Percentiles rank a stretch among this genome's conserved stretches.
These are phyloP conservation scores for Geranium incanum DNA, from an alignment of 441 rosid species.

Conservation along the genomic window DNA sequence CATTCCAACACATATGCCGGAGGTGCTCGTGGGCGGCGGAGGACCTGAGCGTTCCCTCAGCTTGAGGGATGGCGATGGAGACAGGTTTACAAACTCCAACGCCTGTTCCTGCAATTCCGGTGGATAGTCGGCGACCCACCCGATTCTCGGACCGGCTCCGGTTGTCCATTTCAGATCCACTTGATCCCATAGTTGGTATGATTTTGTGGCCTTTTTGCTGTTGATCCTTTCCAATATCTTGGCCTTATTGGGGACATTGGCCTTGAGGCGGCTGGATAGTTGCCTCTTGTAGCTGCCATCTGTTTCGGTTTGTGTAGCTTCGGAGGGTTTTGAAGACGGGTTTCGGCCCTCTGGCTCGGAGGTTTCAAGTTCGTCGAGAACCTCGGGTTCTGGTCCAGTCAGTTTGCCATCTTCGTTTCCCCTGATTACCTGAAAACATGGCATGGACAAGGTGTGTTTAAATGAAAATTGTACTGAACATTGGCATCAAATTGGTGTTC, in stretches of 20 bases:
- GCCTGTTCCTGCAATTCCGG: slow-evolving; percentile 62
- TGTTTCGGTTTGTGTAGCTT: slow-evolving; percentile 20
- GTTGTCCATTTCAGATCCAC: slow-evolving; percentile 73
- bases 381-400: slow-evolving; percentile 1
- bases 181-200: slow-evolving; percentile 74
- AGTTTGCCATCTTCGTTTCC: slow-evolving; percentile 48
- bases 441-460: neutral
- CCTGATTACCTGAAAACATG: slow-evolving; percentile 42
- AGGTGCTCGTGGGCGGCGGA: too few species aligned
- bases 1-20: too few species aligned
- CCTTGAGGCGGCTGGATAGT: slow-evolving; percentile 63
- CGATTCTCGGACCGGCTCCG: slow-evolving; percentile 87
- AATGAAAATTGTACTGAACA: too few species aligned
- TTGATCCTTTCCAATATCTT: slow-evolving; percentile 61
- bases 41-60: too few species aligned
- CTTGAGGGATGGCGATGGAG: slow-evolving; percentile 31
- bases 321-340: slow-evolving; percentile 18
- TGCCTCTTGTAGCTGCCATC: slow-evolving; percentile 50
- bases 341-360: slow-evolving; percentile 21
- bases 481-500: too few species aligned
- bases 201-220: slow-evolving; percentile 59
- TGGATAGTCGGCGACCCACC: slow-evolving; percentile 87
- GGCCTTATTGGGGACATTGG: slow-evolving; percentile 46
- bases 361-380: slow-evolving; percentile 16
- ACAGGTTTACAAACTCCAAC: slow-evolving; percentile 65